phyloP scores from a whole-genome alignment of 1,284 basidiomycete genomes.

The Athelia sp. region DNA sequence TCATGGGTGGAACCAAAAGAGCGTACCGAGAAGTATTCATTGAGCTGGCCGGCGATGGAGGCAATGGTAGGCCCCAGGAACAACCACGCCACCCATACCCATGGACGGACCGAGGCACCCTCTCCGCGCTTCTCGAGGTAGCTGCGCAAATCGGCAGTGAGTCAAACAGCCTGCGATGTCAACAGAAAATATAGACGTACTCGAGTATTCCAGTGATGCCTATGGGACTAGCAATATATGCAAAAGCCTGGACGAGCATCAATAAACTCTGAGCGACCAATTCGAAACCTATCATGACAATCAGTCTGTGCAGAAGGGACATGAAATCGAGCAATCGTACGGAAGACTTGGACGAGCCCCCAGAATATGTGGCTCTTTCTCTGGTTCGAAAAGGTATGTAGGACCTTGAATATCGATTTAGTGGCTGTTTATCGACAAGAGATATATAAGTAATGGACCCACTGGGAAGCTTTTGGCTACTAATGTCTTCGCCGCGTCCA shows the following conservation, averaged over 20 bases:
- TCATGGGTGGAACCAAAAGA: neutral
- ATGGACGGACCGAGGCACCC: constrained; percentile 15
- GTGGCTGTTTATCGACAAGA: too few species aligned
- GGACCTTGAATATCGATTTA: too few species aligned
- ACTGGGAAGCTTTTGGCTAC: neutral
- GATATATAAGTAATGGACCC: neutral
- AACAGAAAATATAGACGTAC: neutral
- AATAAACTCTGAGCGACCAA: neutral
- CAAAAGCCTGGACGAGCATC: neutral
- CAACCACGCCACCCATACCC: constrained; percentile 18
- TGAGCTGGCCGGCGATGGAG: constrained; percentile 31
- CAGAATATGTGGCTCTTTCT: neutral
- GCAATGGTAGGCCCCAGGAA: constrained; percentile 36
- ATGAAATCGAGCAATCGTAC: neutral
- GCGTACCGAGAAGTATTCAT: constrained; percentile 23
- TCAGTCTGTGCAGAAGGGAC: neutral
- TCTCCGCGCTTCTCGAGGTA: constrained; percentile 12
- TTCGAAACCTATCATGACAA: neutral
- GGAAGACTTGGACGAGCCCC: neutral
- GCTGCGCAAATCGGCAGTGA: constrained; percentile 5
- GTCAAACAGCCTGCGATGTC: neutral
- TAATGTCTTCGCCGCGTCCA: too few species aligned
- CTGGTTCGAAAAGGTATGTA: too few species aligned
- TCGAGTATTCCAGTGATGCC: constrained; percentile 8
- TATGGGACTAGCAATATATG: neutral